Base-by-base conservation (phyloP, 768 basidiomycete genomes). In the Neoboletus subvelutipes region DNA sequence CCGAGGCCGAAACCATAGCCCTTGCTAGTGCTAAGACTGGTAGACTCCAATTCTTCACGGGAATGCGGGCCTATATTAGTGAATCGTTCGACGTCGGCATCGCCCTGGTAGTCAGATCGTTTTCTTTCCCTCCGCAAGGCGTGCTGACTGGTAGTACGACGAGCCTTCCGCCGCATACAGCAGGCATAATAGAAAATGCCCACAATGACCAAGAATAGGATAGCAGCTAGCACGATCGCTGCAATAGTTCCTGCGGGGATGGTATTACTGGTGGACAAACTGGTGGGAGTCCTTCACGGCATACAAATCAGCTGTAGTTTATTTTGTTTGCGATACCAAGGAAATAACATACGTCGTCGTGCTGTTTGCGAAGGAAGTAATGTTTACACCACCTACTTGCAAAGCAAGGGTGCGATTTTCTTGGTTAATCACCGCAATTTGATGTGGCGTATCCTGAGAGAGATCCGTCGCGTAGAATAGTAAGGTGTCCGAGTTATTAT, bases 391-490 rank as follows among this genome's bases (percentile, higher is more conserved):
- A 36, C 74, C 78, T 9, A 80, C 72, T 12, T 71, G 71, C 34
- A 87, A 46, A 4, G 79, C 77, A 24, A 91, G 68, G 13, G 78
- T 77, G 2, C 75, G 67, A 40, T 82, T 80, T 57, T 82, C 81
- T 37, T 75, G 74, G 67, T 92, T 92, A 29, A 71, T 71, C 39
- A 92, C 72, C 13, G 76, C 66, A 24, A 92, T 65, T 4, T 73
- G 65, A 65, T 92, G 88, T 15, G 62, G 52, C 8, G 60, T 33
- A 50, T 70, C 72, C 15, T 80, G 75, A 61, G 89, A 76, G 45
- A 92, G 78, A 18, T 82, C 83, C 20, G 83, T 82, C 39, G 81
- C 78, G 62, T 80, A 85, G 67, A 84, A 92, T 12, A 92, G 76
- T 5, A 90, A 73, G 12, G 83, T 75, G 55, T 80, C 67, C 45